phyloP scores from a whole-genome alignment of 768 basidiomycete genomes.

The Asterophora lycoperdoides region DNA sequence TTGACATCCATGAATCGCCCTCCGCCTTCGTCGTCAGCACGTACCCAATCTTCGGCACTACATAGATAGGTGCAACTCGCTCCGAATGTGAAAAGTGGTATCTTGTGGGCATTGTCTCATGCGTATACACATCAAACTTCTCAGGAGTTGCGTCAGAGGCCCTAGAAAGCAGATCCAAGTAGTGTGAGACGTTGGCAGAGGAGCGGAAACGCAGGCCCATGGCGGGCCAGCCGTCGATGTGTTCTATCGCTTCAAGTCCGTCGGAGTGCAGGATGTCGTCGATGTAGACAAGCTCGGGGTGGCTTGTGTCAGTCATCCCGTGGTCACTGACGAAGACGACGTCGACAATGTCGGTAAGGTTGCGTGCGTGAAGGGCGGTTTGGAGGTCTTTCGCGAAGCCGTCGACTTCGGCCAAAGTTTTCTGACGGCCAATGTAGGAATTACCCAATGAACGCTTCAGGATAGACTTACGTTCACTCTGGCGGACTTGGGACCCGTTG shows the following conservation, averaged over 20 bases:
- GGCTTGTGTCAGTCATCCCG: constrained; percentile 89
- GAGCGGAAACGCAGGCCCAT: constrained; percentile 77
- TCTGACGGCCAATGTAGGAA: constrained; percentile 29
- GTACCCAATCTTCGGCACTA: constrained; percentile 79
- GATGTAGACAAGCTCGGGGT: constrained; percentile 69
- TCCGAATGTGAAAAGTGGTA: constrained; percentile 72
- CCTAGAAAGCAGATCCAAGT: constrained; percentile 49
- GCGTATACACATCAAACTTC: constrained; percentile 77
- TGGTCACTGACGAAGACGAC: constrained; percentile 88
- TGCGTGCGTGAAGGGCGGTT: constrained; percentile 57
- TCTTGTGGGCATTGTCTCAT: constrained; percentile 74
- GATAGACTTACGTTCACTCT: constrained; percentile 58
- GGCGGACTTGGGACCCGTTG: constrained; percentile 61
- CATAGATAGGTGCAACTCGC: constrained; percentile 86
- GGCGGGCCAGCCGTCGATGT: constrained; percentile 87
- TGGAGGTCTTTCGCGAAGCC: constrained; percentile 69
- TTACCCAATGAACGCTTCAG: background rate
- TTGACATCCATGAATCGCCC: constrained; percentile 58
- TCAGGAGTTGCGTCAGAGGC: constrained; percentile 51
- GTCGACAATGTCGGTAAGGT: constrained; percentile 80
- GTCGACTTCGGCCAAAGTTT: constrained; percentile 67
- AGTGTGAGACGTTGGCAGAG: constrained; percentile 50
- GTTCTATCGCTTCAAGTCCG: constrained; percentile 56
- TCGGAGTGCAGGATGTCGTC: constrained; percentile 75
- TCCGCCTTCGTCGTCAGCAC: constrained; percentile 65